Percentiles rank a stretch among this genome's conserved stretches.
Evolutionary conservation across 495 filamentous ascomycete genomes (phyloP).

Genomic region (Penicillium coprophilum): DNA sequence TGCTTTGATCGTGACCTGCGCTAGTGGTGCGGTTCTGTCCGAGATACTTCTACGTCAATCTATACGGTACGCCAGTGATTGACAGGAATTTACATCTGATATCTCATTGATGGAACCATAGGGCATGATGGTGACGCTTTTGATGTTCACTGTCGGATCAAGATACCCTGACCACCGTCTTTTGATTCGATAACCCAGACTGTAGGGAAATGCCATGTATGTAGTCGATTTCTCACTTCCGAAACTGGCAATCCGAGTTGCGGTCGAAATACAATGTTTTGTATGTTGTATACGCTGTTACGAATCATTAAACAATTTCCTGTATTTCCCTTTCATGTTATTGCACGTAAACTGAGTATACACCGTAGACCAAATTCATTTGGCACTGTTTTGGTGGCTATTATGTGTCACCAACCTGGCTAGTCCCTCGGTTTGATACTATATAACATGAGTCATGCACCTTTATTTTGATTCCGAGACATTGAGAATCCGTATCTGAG

Average conservation of each 20-base stretch:
- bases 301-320: not conserved
- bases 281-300: not conserved
- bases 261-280: not conserved
- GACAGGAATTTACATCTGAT: not conserved
- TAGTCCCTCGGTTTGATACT: not conserved
- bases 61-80: not conserved
- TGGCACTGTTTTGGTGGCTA: too few species aligned
- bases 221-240: not conserved
- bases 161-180: not conserved
- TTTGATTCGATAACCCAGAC: not conserved
- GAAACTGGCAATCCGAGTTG: not conserved
- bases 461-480: not conserved
- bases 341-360: not conserved
- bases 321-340: not conserved
- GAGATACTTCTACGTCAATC: conserved; percentile 1
- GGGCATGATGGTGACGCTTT: not conserved
- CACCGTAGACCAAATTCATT: not conserved
- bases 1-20: not conserved
- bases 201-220: not conserved
- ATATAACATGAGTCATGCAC: not conserved
- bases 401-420: not conserved
- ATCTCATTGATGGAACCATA: not conserved
- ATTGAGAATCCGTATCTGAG: not conserved
- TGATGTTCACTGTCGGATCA: not conserved
- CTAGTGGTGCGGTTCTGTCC: not conserved